Percentiles rank a stretch among this genome's conserved stretches.
phyloP scores from a whole-genome alignment of 1,284 basidiomycete genomes.

The Fistulinella cinereoalba region DNA sequence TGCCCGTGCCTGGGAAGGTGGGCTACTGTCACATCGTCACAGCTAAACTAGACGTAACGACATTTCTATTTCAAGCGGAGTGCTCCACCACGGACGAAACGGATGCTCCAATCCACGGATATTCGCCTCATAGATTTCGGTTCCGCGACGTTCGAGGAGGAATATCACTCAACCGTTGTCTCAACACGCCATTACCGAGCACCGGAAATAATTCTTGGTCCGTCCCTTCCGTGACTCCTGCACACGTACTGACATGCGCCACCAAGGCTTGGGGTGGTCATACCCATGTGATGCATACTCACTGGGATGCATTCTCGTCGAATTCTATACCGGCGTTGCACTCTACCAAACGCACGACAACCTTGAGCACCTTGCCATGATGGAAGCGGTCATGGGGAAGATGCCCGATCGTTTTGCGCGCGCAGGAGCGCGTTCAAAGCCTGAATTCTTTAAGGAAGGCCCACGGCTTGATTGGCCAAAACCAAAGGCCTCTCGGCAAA shows the following conservation, averaged over 20 bases:
- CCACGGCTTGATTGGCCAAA: constrained; percentile 90
- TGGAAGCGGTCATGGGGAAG: constrained; percentile 98
- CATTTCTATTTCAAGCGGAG: constrained; percentile 48
- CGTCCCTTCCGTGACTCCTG: constrained; percentile 27
- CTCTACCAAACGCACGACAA: constrained; percentile 99
- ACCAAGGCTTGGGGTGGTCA: constrained; percentile 90
- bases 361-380: constrained; percentile 99
- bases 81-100: constrained; percentile 58
- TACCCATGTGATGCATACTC: constrained; percentile 99
- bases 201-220: constrained; percentile 97
- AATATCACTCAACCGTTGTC: constrained; percentile 98
- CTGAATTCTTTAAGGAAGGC: constrained; percentile 90
- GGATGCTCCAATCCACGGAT: constrained; percentile 83
- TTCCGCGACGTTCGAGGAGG: constrained; percentile 95
- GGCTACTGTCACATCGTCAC: constrained; percentile 13
- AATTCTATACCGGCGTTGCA: constrained; percentile 97
- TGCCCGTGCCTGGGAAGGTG: constrained; percentile 61
- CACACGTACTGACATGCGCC: constrained; percentile 13
- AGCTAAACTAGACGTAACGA: constrained; percentile 8
- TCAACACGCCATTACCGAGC: constrained; percentile 98
- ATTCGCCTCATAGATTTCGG: constrained; percentile 99
- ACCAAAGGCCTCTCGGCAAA: constrained; percentile 81
- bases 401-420: constrained; percentile 87
- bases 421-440: constrained; percentile 70
- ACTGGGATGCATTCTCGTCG: constrained; percentile 97